Percentiles rank a stretch among this genome's conserved stretches.
These are phyloP conservation scores for Lojkania enalia DNA, from an alignment of 2,329 filamentous ascomycete genomes.

Conservation along the genomic window DNA sequence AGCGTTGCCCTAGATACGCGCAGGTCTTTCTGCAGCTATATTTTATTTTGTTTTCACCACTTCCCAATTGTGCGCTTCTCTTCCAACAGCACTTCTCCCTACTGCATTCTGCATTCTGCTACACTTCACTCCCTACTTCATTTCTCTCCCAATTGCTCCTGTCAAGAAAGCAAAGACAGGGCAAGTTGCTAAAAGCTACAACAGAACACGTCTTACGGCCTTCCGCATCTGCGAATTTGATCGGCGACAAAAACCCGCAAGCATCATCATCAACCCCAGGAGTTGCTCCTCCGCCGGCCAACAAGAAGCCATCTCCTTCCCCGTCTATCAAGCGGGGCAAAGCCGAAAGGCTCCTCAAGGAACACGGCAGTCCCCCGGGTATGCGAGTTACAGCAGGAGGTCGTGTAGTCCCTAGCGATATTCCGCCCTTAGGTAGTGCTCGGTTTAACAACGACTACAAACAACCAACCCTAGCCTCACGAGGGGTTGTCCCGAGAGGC, in stretches of 20 bases:
- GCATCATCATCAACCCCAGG: constrained; percentile 19
- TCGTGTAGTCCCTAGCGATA: constrained; percentile 55
- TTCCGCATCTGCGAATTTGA: constrained; percentile 41
- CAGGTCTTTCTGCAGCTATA: no score
- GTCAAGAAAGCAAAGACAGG: no score
- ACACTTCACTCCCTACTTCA: no score
- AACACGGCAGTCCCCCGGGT: constrained; percentile 56
- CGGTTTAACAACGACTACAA: constrained; percentile 36
- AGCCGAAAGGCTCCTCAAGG: constrained; percentile 54
- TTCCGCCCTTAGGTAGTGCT: constrained; percentile 35
- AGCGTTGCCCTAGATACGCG: no score
- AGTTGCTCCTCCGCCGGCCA: constrained; percentile 18
- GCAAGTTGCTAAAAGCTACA: neutral
- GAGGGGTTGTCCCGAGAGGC: constrained; percentile 23
- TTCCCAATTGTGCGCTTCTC: no score
- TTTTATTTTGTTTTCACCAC: no score
- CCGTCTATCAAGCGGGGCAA: constrained; percentile 56
- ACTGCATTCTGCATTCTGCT: no score
- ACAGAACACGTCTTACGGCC: constrained; percentile 48
- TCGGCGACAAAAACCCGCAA: constrained; percentile 32
- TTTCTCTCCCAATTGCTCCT: no score
- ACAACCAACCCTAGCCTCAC: constrained; percentile 29
- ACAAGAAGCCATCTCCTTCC: constrained; percentile 51
- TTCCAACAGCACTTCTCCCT: no score
- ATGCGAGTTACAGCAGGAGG: constrained; percentile 57